phyloP scores from a whole-genome alignment of 495 filamentous ascomycete species.

The Penicillium cinerascens region DNA sequence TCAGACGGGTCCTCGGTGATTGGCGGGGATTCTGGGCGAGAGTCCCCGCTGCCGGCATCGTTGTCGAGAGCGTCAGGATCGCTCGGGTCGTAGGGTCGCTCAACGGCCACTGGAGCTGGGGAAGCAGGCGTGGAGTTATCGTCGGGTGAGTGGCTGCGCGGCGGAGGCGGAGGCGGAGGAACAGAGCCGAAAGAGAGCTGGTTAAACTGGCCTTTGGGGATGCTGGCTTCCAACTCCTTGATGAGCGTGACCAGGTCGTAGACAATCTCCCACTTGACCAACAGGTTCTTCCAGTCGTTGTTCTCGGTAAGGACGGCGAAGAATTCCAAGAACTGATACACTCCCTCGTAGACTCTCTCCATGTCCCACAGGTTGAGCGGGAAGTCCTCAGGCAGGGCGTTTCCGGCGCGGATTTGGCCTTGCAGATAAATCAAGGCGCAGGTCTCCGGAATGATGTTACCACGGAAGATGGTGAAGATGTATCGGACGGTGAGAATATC shows the following conservation, averaged over 20 bases:
- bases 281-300: conserved; percentile 60
- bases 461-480: conserved; percentile 87
- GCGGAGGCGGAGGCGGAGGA: conserved; percentile 23
- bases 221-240: conserved; percentile 79
- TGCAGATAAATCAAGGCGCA: conserved; percentile 90
- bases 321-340: conserved; percentile 90
- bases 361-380: conserved; percentile 96
- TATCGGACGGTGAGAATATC: conserved; percentile 76
- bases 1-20: conserved; percentile 77
- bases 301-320: conserved; percentile 87
- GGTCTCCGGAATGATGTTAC: conserved; percentile 86
- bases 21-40: conserved; percentile 56
- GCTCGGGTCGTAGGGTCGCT: conserved; percentile 54
- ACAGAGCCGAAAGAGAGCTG: conserved; percentile 35
- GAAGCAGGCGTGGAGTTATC: conserved; percentile 25
- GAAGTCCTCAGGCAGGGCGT: conserved; percentile 72
- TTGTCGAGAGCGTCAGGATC: conserved; percentile 46
- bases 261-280: conserved; percentile 84
- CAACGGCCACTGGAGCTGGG: conserved; percentile 49
- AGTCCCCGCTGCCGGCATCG: conserved; percentile 34
- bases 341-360: conserved; percentile 84
- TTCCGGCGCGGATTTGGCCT: conserved; percentile 73
- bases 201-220: conserved; percentile 66
- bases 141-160: conserved; percentile 27
- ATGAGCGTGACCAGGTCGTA: conserved; percentile 81